Percentiles rank a stretch among this genome's conserved stretches.
phyloP scores from a whole-genome alignment of 352 stramenopile genomes.

The Globisporangium canariense region DNA sequence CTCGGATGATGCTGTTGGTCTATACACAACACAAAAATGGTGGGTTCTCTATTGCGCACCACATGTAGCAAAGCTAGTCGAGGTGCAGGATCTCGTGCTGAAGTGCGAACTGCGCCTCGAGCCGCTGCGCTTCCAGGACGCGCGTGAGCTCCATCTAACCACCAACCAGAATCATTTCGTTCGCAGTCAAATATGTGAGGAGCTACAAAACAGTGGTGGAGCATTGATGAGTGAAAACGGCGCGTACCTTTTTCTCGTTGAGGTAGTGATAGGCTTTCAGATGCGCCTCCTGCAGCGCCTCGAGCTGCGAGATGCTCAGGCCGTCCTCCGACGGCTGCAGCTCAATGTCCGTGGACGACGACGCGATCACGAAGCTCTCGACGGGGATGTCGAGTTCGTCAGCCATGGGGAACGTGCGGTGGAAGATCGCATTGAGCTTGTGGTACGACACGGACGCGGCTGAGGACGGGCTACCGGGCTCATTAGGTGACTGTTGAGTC shows the following conservation, averaged over 20 bases:
- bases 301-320: conserved; percentile 82
- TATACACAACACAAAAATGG: neutral
- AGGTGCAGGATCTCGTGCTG: conserved; percentile 64
- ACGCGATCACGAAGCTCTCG: conserved; percentile 71
- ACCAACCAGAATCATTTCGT: neutral
- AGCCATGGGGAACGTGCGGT: conserved; percentile 66
- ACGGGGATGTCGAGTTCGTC: conserved; percentile 71
- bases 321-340: conserved; percentile 37
- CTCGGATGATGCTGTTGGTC: conserved; percentile 27
- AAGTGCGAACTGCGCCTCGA: conserved; percentile 66
- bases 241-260: conserved; percentile 74
- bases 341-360: conserved; percentile 38
- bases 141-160: conserved; percentile 66
- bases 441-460: conserved; percentile 37
- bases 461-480: neutral
- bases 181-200: neutral
- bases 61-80: conserved; percentile 10
- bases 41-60: neutral
- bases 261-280: conserved; percentile 79
- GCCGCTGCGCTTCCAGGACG: conserved; percentile 66
- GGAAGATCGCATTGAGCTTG: conserved; percentile 48
- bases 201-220: conserved; percentile 9
- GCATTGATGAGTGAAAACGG: neutral
- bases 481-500: neutral
- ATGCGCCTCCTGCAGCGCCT: conserved; percentile 79